Percentiles rank a stretch among this genome's conserved stretches.
These are phyloP conservation scores for Cercospora janseana DNA, from an alignment of 2,329 filamentous ascomycete species.

Conservation along the genomic window DNA sequence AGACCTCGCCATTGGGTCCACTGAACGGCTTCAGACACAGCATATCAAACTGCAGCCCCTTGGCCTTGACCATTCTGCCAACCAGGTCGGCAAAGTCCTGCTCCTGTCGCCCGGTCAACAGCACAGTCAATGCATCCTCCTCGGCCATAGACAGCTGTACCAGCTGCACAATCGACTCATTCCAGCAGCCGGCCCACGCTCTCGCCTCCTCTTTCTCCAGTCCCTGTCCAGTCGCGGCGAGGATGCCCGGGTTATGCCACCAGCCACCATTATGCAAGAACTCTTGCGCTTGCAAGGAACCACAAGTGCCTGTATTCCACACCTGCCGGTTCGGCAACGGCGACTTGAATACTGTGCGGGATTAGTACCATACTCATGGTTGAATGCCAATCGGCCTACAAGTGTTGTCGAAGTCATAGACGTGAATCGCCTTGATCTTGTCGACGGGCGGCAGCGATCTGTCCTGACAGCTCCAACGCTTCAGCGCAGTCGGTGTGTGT, in stretches of 20 bases:
- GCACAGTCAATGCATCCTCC: constrained; percentile 77
- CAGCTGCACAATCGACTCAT: constrained; percentile 78
- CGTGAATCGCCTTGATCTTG: constrained; percentile 74
- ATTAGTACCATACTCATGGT: constrained; percentile 19
- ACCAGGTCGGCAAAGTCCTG: constrained; percentile 73
- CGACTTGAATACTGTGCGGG: constrained; percentile 73
- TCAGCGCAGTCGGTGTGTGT: constrained; percentile 68
- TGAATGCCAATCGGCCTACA: constrained; percentile 52
- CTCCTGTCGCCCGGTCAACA: constrained; percentile 84
- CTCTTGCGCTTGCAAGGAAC: constrained; percentile 71
- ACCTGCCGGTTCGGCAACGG: constrained; percentile 84
- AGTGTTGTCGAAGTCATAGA: constrained; percentile 99
- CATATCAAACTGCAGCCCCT: constrained; percentile 81
- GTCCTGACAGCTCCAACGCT: constrained; percentile 78
- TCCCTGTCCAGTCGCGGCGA: constrained; percentile 82
- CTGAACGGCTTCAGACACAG: constrained; percentile 81
- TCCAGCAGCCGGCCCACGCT: constrained; percentile 95
- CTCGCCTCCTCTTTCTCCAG: constrained; percentile 75
- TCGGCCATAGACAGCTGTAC: constrained; percentile 79
- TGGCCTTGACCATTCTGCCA: constrained; percentile 75
- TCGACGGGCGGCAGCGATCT: constrained; percentile 68
- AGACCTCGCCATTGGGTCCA: constrained; percentile 75
- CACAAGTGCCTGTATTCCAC: constrained; percentile 78
- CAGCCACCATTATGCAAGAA: constrained; percentile 70
- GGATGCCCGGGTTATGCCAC: constrained; percentile 92